These are phyloP conservation scores for Phytophthora foliorum DNA, from an alignment of 352 stramenopile genomes.

Conservation along the genomic window DNA sequence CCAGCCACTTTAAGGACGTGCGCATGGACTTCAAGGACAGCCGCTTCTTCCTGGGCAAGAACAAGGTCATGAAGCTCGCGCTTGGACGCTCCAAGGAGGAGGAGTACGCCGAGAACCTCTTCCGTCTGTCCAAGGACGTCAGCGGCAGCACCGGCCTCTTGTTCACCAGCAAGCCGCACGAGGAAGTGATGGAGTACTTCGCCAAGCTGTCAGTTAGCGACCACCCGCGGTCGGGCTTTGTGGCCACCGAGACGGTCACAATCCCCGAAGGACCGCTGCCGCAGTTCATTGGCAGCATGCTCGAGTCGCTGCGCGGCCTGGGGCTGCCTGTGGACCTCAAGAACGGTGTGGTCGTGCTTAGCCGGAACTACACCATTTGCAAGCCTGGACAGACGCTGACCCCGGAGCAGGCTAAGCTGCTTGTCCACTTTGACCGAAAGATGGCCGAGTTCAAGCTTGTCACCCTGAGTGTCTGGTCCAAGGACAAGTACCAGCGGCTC, in stretches of 20 bases:
- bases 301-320: constrained; percentile 96
- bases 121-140: constrained; percentile 92
- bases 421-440: constrained; percentile 93
- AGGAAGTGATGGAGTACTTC: constrained; percentile 96
- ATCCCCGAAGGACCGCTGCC: constrained; percentile 91
- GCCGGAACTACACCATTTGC: constrained; percentile 95
- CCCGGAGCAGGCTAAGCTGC: constrained; percentile 96
- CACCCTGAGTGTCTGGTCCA: constrained; percentile 81
- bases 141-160: constrained; percentile 95
- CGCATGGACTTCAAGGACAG: constrained; percentile 96
- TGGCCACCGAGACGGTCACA: constrained; percentile 90
- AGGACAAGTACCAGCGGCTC: constrained; percentile 82
- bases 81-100: constrained; percentile 95
- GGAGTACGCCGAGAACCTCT: constrained; percentile 97
- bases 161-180: constrained; percentile 93
- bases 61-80: constrained; percentile 98
- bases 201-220: constrained; percentile 92
- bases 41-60: constrained; percentile 98
- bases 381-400: constrained; percentile 95
- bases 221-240: constrained; percentile 95
- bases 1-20: constrained; percentile 98
- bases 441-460: constrained; percentile 90
- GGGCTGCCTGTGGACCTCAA: constrained; percentile 97
- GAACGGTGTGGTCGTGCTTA: constrained; percentile 94
- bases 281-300: constrained; percentile 96